Base-by-base conservation (phyloP, 2,329 filamentous ascomycete genomes). In the Fusarium chlamydosporum region DNA sequence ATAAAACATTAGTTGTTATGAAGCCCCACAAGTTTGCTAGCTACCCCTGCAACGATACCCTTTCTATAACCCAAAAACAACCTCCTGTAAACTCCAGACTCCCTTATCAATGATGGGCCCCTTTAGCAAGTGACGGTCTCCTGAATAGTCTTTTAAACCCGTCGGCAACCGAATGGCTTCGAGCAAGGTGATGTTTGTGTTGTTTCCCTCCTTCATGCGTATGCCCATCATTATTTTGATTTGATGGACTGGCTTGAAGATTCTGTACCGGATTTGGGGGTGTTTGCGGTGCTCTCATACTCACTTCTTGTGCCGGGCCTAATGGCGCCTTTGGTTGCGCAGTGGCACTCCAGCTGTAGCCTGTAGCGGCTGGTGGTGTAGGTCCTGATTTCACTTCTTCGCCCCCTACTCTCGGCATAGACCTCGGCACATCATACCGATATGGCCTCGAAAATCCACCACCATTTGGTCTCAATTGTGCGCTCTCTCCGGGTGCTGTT, bases 111-210 rank as follows among this genome's bases (percentile, higher is more conserved):
- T 34, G 37, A n/a, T 56, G 56, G 26, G 50, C 31, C 31, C 45
- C 56, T n/a, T 57, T 58, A 3, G 42, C 48, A 35, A 52, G 43
- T 7, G 72, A 61, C 20, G 72, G 79, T 70, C 75, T 79, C n/a
- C 77, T 74, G 67, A 83, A 83, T 9, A 83, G 72, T 37, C 76
- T 77, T 68, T 77, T 78, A 33, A 83, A 68, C 18, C 80, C 79
- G 8, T 77, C 75, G 18, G 77, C 79, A 56, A 75, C 79, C 4
- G 79, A 77, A 40, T 76, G 75, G 58, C 76, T 79, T 52, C 72
- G 77, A 35, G 70, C 72, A 58, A 74, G 41, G 23, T 60, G 51
- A 10, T 52, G 56, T 29, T 50, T 67, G 18, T 35, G 50, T 11
- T 55, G 57, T 13, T 54, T 57, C n/a, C 35, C 54, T 18, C 35